phyloP scores from a whole-genome alignment of 2,329 filamentous ascomycete species.

The Paecilomyces sp. region DNA sequence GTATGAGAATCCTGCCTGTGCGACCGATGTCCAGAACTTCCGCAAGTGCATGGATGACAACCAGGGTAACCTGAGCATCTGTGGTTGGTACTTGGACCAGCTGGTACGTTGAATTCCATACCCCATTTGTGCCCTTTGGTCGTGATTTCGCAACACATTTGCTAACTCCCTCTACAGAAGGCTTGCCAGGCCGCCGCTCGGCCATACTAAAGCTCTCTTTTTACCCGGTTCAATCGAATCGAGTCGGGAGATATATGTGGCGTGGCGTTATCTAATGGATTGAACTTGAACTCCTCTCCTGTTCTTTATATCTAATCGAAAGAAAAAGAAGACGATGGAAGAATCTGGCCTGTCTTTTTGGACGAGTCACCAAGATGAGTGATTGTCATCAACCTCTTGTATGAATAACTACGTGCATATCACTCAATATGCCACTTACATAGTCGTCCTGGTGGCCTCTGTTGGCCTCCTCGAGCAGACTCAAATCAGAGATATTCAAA shows the following conservation, averaged over 20 bases:
- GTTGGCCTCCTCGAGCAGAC: neutral
- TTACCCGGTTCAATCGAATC: neutral
- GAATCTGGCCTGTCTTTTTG: neutral
- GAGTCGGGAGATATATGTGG: neutral
- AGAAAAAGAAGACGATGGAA: constrained; percentile 5
- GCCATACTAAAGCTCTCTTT: constrained; percentile 50
- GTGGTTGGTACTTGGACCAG: constrained; percentile 97
- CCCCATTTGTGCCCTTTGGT: neutral
- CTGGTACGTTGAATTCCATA: constrained; percentile 42
- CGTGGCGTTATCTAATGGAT: neutral
- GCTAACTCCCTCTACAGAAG: constrained; percentile 48
- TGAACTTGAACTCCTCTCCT: constrained; percentile 4
- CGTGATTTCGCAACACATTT: constrained; percentile 1
- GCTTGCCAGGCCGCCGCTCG: constrained; percentile 73
- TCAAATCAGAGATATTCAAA: neutral
- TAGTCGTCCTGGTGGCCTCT: neutral
- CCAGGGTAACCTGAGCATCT: constrained; percentile 87
- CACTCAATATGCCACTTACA: neutral
- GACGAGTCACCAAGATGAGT: neutral
- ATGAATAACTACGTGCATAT: neutral
- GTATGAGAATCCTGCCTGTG: constrained; percentile 58
- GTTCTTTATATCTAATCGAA: constrained; percentile 2
- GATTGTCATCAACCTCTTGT: neutral
- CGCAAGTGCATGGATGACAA: constrained; percentile 96
- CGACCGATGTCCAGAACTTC: constrained; percentile 73